Evolutionary conservation across 306 rosid species (phyloP), one percentile per base, ranked within the genome.

Genomic region (Elaeagnus macrophylla): DNA sequence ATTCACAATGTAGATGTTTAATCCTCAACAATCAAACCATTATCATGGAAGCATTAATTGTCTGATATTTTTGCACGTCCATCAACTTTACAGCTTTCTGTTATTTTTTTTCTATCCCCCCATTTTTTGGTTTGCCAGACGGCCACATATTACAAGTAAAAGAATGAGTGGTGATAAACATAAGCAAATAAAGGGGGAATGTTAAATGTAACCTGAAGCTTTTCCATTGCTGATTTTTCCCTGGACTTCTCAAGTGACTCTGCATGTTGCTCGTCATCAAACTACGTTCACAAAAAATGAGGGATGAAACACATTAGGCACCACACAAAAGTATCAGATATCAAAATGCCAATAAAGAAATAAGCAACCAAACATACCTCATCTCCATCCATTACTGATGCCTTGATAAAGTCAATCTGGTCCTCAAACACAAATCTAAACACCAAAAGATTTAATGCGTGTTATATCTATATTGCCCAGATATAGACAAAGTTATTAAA

Each of bases 321-420:
- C 19, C 66, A 43, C 4, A 57, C 12, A 6, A 13, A 25, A 56
- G 48, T 39, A 57, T 18, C 6, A 20, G 9, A 12, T 7, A 13
- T 17, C n/a, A 45, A 5, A 45, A 5, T 12, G 3, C 8, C 35
- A 39, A 59, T 19, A 58, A 64, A 46, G 44, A 53, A 42, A 16
- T 16, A 53, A 43, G 54, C 42, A 57, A 38, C 61, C 51, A 47
- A 55, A 51, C 15, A 69, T 80, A 90, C 89, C 75, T 78, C 63
- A 60, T 91, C 99, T 11, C 99, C 99, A 49, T 76, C 95, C 78
- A 91, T 86, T 42, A 87, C 96, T 2, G 96, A 74, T 43, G 79
- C 89, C 75, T 84, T 91, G 72, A 91, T 84, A 75, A 91, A 86
- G 37, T 87, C 96, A 73, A 91, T 91, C 70, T 91, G 99, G 68